A percentile compares a stretch with the other conserved stretches of the same genome.
Evolutionary conservation across 441 rosid genomes (phyloP).

Genomic region (Syzygium syzygioides): DNA sequence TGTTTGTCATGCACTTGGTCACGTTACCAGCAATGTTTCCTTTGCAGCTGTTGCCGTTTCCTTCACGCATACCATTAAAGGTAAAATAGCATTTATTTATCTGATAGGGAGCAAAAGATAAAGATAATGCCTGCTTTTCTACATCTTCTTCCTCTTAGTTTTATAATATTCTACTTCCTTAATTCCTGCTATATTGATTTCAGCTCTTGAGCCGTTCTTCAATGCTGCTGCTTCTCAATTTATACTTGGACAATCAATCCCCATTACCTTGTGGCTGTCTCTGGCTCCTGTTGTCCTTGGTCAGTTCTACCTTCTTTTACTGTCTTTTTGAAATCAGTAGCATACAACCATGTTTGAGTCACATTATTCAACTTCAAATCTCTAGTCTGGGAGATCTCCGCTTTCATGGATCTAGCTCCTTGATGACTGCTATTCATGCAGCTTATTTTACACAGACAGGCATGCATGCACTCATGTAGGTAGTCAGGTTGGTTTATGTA

Average conservation of each 20-base stretch:
- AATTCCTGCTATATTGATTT: conserved; percentile 7
- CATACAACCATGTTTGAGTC: background rate
- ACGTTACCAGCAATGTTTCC: conserved; percentile 85
- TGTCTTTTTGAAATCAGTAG: background rate
- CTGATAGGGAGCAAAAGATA: background rate
- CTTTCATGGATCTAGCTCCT: background rate
- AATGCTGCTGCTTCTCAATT: conserved; percentile 94
- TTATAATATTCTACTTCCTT: background rate
- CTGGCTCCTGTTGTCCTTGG: conserved; percentile 90
- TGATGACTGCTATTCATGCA: background rate
- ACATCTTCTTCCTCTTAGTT: background rate
- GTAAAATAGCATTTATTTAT: conserved; percentile 10
- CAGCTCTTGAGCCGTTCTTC: conserved; percentile 99
- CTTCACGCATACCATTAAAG: conserved; percentile 91
- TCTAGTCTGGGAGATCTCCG: background rate
- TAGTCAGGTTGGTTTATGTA: background rate
- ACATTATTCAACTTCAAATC: background rate
- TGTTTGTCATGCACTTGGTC: conserved; percentile 84
- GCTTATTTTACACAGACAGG: background rate
- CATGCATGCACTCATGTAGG: background rate
- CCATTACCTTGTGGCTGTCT: conserved; percentile 78
- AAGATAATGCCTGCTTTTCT: background rate
- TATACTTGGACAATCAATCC: conserved; percentile 75
- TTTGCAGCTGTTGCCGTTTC: conserved; percentile 98
- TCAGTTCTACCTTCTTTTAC: conserved; percentile 14